Conservation (phyloP, 2,329 filamentous ascomycete genomes). For the Mycosphaerella arachidis region DNA sequence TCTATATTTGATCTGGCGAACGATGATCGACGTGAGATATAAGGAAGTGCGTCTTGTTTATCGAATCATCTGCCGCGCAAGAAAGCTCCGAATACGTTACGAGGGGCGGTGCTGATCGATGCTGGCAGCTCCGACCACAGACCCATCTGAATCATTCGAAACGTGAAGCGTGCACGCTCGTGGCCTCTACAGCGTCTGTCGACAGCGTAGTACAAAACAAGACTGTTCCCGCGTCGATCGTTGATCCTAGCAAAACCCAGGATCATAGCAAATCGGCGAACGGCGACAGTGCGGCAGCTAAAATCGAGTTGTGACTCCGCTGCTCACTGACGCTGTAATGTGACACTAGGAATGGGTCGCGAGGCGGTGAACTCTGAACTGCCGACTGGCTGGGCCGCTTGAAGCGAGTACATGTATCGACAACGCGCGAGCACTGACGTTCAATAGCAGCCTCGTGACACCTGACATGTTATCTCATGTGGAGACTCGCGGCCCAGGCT, state of each 20-base stretch:
- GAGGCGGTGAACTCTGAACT: constrained; percentile 25
- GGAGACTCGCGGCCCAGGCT: constrained; percentile 2
- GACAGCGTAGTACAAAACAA: no score
- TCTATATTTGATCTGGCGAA: constrained; percentile 18
- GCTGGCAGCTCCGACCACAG: not conserved
- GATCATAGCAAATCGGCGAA: no score
- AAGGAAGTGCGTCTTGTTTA: not conserved
- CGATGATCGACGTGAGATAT: constrained; percentile 23
- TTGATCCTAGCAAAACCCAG: no score
- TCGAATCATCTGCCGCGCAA: not conserved
- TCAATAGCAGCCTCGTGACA: constrained; percentile 13
- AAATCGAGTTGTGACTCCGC: no score
- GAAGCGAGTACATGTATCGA: constrained; percentile 16
- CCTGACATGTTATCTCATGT: not conserved
- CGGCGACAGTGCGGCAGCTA: constrained; percentile 7
- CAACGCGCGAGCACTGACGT: constrained; percentile 12
- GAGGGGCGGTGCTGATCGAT: constrained; percentile 4
- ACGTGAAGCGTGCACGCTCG: constrained; percentile 16
- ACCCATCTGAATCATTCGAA: constrained; percentile 1
- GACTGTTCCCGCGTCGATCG: no score
- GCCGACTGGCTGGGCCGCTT: constrained; percentile 21
- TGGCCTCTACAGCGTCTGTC: constrained; percentile 1
- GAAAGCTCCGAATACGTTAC: constrained; percentile 2
- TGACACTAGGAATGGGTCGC: constrained; percentile 18
- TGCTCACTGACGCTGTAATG: not conserved